Evolutionary conservation across 1,139 yeast genomes (phyloP).

Genomic region (Pichia sp.): DNA sequence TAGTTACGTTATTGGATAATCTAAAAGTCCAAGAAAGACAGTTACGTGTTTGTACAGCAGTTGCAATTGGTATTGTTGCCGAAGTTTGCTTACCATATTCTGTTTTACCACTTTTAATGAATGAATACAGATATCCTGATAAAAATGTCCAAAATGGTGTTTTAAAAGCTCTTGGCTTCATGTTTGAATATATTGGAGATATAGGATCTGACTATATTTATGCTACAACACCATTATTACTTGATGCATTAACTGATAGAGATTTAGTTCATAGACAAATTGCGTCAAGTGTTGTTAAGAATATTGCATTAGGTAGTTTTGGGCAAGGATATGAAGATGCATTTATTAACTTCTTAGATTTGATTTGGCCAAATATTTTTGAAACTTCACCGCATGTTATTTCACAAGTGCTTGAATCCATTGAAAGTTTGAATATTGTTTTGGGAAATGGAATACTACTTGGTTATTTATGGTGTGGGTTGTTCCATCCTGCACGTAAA

Average conservation of each 20-base stretch:
- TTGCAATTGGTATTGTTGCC: slow-evolving; percentile 96
- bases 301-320: slow-evolving; percentile 70
- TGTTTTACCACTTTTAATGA: slow-evolving; percentile 93
- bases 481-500: slow-evolving; percentile 88
- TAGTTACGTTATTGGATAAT: slow-evolving; percentile 77
- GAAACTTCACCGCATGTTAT: slow-evolving; percentile 97
- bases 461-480: slow-evolving; percentile 80
- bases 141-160: slow-evolving; percentile 95
- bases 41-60: slow-evolving; percentile 93
- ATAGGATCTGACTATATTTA: slow-evolving; percentile 78
- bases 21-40: slow-evolving; percentile 93
- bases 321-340: slow-evolving; percentile 76
- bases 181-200: slow-evolving; percentile 88
- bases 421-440: slow-evolving; percentile 66
- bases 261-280: slow-evolving; percentile 94
- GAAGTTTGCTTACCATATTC: slow-evolving; percentile 91
- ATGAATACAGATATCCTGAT: slow-evolving; percentile 90
- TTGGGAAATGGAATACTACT: slow-evolving; percentile 71
- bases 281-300: slow-evolving; percentile 82
- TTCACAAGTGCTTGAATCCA: slow-evolving; percentile 69
- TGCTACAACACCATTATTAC: slow-evolving; percentile 72
- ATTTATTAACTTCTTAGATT: slow-evolving; percentile 65
- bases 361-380: slow-evolving; percentile 75
- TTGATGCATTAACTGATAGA: slow-evolving; percentile 86
- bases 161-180: slow-evolving; percentile 81